A percentile compares a stretch with the other conserved stretches of the same genome.
phyloP scores from a whole-genome alignment of 805 yeast genomes.

The Martiniozyma abietophila region DNA sequence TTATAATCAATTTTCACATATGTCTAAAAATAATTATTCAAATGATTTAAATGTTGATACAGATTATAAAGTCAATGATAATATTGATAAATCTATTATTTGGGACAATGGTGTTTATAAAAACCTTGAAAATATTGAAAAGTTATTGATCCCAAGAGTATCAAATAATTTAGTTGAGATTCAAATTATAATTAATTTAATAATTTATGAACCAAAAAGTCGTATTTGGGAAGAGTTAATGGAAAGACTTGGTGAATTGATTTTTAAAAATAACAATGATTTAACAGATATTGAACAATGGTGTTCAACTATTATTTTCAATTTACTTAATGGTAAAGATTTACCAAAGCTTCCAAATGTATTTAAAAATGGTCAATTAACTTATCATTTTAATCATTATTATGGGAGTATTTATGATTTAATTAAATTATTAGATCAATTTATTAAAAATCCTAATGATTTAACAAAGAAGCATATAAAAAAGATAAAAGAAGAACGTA shows the following conservation, averaged over 20 bases:
- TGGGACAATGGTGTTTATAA: slow-evolving; percentile 41
- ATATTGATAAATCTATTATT: slow-evolving; percentile 47
- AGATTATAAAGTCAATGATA: slow-evolving; percentile 36
- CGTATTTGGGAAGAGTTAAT: slow-evolving; percentile 19
- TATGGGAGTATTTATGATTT: slow-evolving; percentile 18
- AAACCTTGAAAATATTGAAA: slow-evolving; percentile 13
- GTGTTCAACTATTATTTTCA: slow-evolving; percentile 18
- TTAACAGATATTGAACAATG: slow-evolving; percentile 28
- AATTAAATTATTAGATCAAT: slow-evolving; percentile 13
- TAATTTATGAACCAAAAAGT: slow-evolving; percentile 27
- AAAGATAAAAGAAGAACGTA: slow-evolving; percentile 3
- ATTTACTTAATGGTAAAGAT: slow-evolving; percentile 6
- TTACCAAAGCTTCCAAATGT: slow-evolving; percentile 15
- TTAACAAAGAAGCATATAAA: background rate
- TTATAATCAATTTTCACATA: slow-evolving; percentile 11
- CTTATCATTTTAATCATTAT: slow-evolving; percentile 18
- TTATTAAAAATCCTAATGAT: slow-evolving; percentile 3
- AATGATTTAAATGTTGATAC: slow-evolving; percentile 15
- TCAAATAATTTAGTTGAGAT: slow-evolving; percentile 26
- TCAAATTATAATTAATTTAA: slow-evolving; percentile 31
- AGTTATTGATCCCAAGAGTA: slow-evolving; percentile 18
- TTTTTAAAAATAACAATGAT: background rate
- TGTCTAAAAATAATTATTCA: background rate
- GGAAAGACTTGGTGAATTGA: slow-evolving; percentile 10
- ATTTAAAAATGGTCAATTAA: slow-evolving; percentile 11